phyloP scores from a whole-genome alignment of 129 eudicot species.

The Artemisia tridentata region DNA sequence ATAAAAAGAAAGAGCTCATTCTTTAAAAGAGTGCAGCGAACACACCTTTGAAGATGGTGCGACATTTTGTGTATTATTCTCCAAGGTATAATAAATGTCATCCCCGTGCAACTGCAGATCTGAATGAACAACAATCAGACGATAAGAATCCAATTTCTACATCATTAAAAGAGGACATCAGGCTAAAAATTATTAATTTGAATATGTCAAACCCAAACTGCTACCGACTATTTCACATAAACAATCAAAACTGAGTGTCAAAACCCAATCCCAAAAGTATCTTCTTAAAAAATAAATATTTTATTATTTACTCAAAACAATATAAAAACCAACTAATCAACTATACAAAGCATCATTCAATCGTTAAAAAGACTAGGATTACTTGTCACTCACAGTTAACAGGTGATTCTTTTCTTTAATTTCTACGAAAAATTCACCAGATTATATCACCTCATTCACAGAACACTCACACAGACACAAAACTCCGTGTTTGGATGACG shows the following conservation, averaged over 20 bases:
- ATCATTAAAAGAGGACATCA: not conserved
- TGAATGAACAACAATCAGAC: slow-evolving; percentile 27
- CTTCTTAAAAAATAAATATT: too few relatives aligned
- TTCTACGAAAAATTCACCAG: too few relatives aligned
- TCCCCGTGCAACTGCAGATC: slow-evolving; percentile 98
- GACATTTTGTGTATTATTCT: slow-evolving; percentile 53
- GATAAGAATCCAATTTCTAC: not conserved
- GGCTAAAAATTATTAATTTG: not conserved
- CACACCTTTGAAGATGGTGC: slow-evolving; percentile 61
- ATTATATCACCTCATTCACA: too few relatives aligned
- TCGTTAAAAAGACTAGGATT: too few relatives aligned
- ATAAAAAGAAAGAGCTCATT: not conserved
- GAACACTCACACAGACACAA: slow-evolving; percentile 5
- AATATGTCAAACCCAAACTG: not conserved
- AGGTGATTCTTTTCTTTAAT: too few relatives aligned
- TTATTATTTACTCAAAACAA: too few relatives aligned
- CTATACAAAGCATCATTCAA: too few relatives aligned
- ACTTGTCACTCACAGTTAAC: too few relatives aligned
- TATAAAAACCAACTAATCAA: too few relatives aligned
- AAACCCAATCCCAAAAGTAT: too few relatives aligned
- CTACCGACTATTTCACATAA: too few relatives aligned
- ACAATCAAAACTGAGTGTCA: too few relatives aligned
- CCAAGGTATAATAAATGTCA: slow-evolving; percentile 86
- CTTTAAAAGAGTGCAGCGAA: not conserved
- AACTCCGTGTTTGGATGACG: not conserved